Percentiles rank a stretch among this genome's conserved stretches.
Conservation (phyloP, 2,329 filamentous ascomycete genomes). For the Aspergillus novofumigatus region DNA sequence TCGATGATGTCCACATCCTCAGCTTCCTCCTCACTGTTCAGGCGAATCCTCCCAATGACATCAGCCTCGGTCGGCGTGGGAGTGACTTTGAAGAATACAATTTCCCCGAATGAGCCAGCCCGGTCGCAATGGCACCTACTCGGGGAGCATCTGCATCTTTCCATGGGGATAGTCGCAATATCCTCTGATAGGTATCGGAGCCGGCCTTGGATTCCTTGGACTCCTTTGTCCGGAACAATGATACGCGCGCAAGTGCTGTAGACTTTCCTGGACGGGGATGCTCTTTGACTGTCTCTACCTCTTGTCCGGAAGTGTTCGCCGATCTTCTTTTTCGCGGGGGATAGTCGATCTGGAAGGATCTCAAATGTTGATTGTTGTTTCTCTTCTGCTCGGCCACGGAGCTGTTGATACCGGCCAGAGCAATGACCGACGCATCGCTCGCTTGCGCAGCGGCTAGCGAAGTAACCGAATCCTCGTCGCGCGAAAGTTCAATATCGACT, state of each 20-base stretch:
- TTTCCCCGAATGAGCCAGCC: slow-evolving; percentile 69
- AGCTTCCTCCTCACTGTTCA: slow-evolving; percentile 50
- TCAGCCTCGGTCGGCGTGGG: slow-evolving; percentile 49
- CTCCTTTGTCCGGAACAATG: slow-evolving; percentile 45
- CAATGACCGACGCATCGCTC: slow-evolving; percentile 47
- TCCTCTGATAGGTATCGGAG: slow-evolving; percentile 55
- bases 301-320: slow-evolving; percentile 9
- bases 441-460: slow-evolving; percentile 69
- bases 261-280: slow-evolving; percentile 32
- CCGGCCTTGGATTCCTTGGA: slow-evolving; percentile 28
- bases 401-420: slow-evolving; percentile 81
- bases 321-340: slow-evolving; percentile 42
- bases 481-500: slow-evolving; percentile 72
- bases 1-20: slow-evolving; percentile 43
- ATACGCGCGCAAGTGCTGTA: slow-evolving; percentile 47
- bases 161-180: slow-evolving; percentile 55
- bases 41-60: slow-evolving; percentile 50
- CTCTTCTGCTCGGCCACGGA: slow-evolving; percentile 66
- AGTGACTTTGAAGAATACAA: slow-evolving; percentile 72
- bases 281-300: slow-evolving; percentile 21
- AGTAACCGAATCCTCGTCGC: slow-evolving; percentile 84
- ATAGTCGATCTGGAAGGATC: slow-evolving; percentile 64
- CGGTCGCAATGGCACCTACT: slow-evolving; percentile 74
- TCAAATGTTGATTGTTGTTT: slow-evolving; percentile 79
- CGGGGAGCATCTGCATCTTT: slow-evolving; percentile 53